Percentiles rank a stretch among this genome's conserved stretches.
Evolutionary conservation across 1,139 yeast genomes (phyloP).

Genomic region (Saccharomyces hybrid): DNA sequence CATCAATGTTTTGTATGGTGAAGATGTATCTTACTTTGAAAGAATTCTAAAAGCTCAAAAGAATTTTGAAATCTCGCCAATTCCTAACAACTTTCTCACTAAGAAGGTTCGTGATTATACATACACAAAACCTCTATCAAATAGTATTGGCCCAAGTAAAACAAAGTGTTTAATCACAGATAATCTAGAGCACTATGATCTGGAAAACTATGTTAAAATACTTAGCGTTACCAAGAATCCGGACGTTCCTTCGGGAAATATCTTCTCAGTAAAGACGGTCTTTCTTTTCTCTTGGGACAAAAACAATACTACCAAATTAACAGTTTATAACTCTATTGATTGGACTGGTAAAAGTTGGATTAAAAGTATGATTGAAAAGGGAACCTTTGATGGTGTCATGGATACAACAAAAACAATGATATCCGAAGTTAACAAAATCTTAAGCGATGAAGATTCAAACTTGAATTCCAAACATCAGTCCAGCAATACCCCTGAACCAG

Average conservation of each 20-base stretch:
- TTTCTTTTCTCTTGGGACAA: constrained; percentile 61
- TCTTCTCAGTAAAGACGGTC: constrained; percentile 67
- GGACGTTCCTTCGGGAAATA: constrained; percentile 87
- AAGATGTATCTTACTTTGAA: constrained; percentile 49
- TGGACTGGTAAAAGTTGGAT: constrained; percentile 62
- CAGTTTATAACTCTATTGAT: constrained; percentile 61
- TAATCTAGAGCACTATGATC: constrained; percentile 52
- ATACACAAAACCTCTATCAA: constrained; percentile 72
- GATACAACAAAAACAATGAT: constrained; percentile 45
- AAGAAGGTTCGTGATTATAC: constrained; percentile 48
- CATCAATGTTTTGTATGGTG: constrained; percentile 62
- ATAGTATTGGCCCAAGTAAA: constrained; percentile 89
- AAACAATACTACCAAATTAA: constrained; percentile 57
- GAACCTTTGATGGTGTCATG: constrained; percentile 58
- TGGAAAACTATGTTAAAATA: constrained; percentile 49
- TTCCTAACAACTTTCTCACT: constrained; percentile 40
- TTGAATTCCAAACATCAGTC: not conserved
- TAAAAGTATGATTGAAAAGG: constrained; percentile 49
- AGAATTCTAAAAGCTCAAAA: constrained; percentile 55
- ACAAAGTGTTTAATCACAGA: constrained; percentile 76
- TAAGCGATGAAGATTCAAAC: constrained; percentile 17
- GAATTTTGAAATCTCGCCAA: constrained; percentile 57
- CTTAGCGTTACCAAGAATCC: constrained; percentile 74
- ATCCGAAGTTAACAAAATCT: constrained; percentile 35
- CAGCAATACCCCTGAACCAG: constrained; percentile 16